phyloP scores from a whole-genome alignment of 1,139 yeast genomes.

The Casaregolazyma lundiana region DNA sequence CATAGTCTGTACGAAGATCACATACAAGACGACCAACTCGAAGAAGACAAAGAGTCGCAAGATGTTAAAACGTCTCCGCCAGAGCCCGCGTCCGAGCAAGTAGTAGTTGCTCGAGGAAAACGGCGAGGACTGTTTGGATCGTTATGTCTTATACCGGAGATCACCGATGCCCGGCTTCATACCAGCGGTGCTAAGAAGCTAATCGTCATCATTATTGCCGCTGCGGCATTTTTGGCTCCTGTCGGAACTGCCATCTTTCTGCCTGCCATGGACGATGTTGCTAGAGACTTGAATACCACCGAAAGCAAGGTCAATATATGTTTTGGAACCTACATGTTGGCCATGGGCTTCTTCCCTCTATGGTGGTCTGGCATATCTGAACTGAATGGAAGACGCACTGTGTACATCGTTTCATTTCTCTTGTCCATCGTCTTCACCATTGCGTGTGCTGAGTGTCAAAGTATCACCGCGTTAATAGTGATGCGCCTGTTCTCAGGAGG shows the following conservation, averaged over 20 bases:
- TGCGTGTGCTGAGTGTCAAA: conserved; percentile 66
- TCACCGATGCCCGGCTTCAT: conserved; percentile 64
- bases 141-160: conserved; percentile 61
- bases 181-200: conserved; percentile 45
- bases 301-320: conserved; percentile 65
- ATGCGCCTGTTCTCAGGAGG: conserved; percentile 74
- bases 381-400: conserved; percentile 60
- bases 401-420: conserved; percentile 63
- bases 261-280: conserved; percentile 69
- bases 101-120: conserved; percentile 17
- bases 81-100: neutral
- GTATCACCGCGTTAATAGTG: conserved; percentile 58
- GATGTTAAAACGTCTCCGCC: neutral
- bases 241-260: conserved; percentile 86
- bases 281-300: conserved; percentile 50
- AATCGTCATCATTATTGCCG: conserved; percentile 63
- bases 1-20: neutral
- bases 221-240: conserved; percentile 78
- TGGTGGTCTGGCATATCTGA: conserved; percentile 91
- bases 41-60: neutral
- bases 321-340: conserved; percentile 69
- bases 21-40: neutral
- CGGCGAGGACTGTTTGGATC: conserved; percentile 27
- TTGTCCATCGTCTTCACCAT: conserved; percentile 62
- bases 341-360: conserved; percentile 75